A percentile compares a stretch with the other conserved stretches of the same genome.
phyloP scores from a whole-genome alignment of 805 yeast species.

The Yamadazyma insecticola region DNA sequence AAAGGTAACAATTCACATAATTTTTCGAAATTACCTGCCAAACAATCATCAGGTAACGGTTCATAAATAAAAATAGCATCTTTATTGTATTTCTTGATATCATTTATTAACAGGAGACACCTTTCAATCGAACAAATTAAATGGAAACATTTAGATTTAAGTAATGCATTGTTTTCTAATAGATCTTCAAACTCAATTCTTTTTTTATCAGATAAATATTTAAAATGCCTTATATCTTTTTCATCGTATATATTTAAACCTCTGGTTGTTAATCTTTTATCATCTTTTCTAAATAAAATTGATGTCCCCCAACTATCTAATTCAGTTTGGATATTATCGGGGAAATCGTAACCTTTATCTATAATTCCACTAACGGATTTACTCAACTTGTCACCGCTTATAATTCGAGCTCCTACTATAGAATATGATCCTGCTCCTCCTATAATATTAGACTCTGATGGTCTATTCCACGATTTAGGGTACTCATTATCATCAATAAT shows the following conservation, averaged over 20 bases:
- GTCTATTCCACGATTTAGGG: constrained; percentile 30
- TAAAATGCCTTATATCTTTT: constrained; percentile 52
- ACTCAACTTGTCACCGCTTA: constrained; percentile 34
- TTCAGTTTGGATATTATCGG: constrained; percentile 38
- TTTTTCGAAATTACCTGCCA: constrained; percentile 35
- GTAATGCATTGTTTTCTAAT: constrained; percentile 27
- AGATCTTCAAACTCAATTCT: constrained; percentile 58
- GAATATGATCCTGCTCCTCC: constrained; percentile 94
- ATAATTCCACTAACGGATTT: constrained; percentile 58
- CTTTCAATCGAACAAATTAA: constrained; percentile 70
- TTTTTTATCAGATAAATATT: constrained; percentile 57
- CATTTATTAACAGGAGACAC: constrained; percentile 43
- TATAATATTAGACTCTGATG: constrained; percentile 45
- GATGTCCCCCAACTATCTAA: constrained; percentile 62
- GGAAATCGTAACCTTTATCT: constrained; percentile 80
- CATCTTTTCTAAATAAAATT: constrained; percentile 48
- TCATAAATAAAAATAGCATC: constrained; percentile 66
- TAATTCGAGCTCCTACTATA: constrained; percentile 65
- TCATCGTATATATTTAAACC: constrained; percentile 76
- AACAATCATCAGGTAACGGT: constrained; percentile 78
- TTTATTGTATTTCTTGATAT: constrained; percentile 19
- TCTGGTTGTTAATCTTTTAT: constrained; percentile 60
- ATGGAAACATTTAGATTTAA: constrained; percentile 50
- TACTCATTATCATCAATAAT: constrained; percentile 82
- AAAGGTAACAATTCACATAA: constrained; percentile 35